These are phyloP conservation scores for Laetiporus sulphureus DNA, from an alignment of 1,284 basidiomycete genomes.

Conservation along the genomic window DNA sequence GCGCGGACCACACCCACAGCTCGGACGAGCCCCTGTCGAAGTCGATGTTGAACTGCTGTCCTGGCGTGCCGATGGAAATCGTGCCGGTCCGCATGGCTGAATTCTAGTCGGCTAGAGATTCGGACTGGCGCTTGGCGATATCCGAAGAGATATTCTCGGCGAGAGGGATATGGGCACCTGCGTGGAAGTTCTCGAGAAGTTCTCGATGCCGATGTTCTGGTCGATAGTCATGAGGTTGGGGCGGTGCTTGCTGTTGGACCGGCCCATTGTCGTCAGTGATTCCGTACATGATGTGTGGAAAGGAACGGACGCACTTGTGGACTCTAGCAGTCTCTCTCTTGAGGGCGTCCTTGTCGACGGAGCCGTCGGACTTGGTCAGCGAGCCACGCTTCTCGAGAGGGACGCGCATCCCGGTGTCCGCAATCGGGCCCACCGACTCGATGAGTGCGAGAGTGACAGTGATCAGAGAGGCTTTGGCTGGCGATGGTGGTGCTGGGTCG, in stretches of 20 bases:
- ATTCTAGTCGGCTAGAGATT: constrained; percentile 13
- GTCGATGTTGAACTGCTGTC: constrained; percentile 18
- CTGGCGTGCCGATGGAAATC: constrained; percentile 17
- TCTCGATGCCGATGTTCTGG: constrained; percentile 15
- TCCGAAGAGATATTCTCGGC: constrained; percentile 5
- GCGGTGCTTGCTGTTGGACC: constrained; percentile 15
- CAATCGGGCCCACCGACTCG: constrained; percentile 15
- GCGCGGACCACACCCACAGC: constrained; percentile 20
- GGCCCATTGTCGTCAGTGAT: neutral
- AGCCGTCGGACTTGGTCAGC: constrained; percentile 17
- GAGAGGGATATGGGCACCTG: constrained; percentile 8
- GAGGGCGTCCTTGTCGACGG: constrained; percentile 15
- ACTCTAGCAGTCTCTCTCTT: constrained; percentile 13
- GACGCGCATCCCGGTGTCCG: constrained; percentile 12
- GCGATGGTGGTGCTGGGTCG: too few relatives aligned
- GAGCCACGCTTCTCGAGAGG: constrained; percentile 17
- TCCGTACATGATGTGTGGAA: neutral
- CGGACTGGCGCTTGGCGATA: constrained; percentile 8
- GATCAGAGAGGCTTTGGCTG: constrained; percentile 17
- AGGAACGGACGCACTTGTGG: constrained; percentile 11
- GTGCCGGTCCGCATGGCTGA: constrained; percentile 16
- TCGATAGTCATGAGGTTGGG: constrained; percentile 17
- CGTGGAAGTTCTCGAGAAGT: constrained; percentile 9
- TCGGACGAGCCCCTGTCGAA: constrained; percentile 25
- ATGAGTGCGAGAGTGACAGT: constrained; percentile 17